Base-by-base conservation (phyloP, 2,329 filamentous ascomycete species). In the Fusarium tupiense region DNA sequence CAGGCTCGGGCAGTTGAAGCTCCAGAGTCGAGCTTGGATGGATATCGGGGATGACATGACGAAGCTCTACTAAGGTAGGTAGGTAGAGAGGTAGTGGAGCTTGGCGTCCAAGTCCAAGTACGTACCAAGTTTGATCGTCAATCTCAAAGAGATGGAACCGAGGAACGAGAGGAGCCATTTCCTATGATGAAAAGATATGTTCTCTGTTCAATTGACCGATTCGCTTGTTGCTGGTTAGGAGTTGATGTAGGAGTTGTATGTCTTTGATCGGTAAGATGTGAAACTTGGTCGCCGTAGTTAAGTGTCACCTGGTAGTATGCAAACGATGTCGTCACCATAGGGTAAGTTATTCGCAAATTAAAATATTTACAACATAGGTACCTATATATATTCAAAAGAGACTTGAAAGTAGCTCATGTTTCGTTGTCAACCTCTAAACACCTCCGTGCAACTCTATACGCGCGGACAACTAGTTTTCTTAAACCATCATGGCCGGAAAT, bases 71-170 rank as follows among this genome's bases (percentile, higher is more conserved):
- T 10, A 35, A 35, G 40, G n/a, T 44, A 20, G 43, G 16, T 13
- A 35, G 33, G 33, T 33, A 33, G 26, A 26, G 26, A 61, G 46
- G 46, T 46, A 35, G 57, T 41, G 49, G 46, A 70, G 67, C 57
- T 60, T 47, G 61, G 37, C n/a, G 14, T n/a, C 37, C 52, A 35
- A 53, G 14, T n/a, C 40, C 52, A 38, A 53, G 37, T 65, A 72
- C 82, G 65, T 84, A 92, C 91, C 91, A 93, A 63, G 87, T 75
- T 81, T 91, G 90, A 78, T 93, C 91, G 73, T 91, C 88, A 71
- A 93, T 90, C 84, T 93, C 91, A 72, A 90, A 91, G 74, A 92
- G 86, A 79, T 92, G 90, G 81, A 91, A 83, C 14, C 90, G 87
- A 13, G 88, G 89, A 63, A 90, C 80, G 44, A 87, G 82, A 56